Conservation (phyloP, 2,329 filamentous ascomycete genomes). For the Biscogniauxia sp. region DNA sequence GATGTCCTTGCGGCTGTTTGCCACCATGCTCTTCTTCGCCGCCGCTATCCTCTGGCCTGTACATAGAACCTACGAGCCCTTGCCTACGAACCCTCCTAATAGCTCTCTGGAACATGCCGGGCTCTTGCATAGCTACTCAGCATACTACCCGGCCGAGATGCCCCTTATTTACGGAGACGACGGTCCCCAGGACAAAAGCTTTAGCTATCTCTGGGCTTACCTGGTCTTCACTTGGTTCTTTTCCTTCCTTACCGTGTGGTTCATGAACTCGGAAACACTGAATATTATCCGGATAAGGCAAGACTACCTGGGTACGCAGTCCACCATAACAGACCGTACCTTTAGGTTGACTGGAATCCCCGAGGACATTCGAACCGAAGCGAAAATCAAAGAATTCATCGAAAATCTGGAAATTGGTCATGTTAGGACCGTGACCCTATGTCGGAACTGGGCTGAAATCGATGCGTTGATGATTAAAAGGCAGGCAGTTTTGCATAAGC, state of each 20-base stretch:
- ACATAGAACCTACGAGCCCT: conserved; percentile 63
- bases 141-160: conserved; percentile 5
- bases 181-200: conserved; percentile 21
- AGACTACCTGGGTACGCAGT: conserved; percentile 88
- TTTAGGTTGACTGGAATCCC: conserved; percentile 91
- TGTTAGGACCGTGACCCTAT: conserved; percentile 84
- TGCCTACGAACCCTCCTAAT: conserved; percentile 1
- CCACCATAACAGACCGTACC: conserved; percentile 92
- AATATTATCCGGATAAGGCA: conserved; percentile 84
- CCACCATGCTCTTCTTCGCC: conserved; percentile 77
- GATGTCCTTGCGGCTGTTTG: conserved; percentile 84
- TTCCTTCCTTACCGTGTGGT: conserved; percentile 74
- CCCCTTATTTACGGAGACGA: conserved; percentile 11
- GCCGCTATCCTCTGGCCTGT: conserved; percentile 80
- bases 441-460: conserved; percentile 80
- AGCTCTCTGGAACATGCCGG: conserved; percentile 3
- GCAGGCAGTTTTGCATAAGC: conserved; percentile 60
- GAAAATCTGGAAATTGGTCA: conserved; percentile 86
- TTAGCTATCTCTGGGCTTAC: conserved; percentile 82
- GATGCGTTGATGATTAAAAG: conserved; percentile 72
- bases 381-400: conserved; percentile 79
- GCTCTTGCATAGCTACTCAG: conserved; percentile 1
- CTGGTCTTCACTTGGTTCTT: conserved; percentile 95
- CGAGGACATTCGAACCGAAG: conserved; percentile 71
- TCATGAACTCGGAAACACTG: conserved; percentile 79